Conservation (phyloP, 1,284 basidiomycete genomes). For the Cutaneotrichosporon mucoides region DNA sequence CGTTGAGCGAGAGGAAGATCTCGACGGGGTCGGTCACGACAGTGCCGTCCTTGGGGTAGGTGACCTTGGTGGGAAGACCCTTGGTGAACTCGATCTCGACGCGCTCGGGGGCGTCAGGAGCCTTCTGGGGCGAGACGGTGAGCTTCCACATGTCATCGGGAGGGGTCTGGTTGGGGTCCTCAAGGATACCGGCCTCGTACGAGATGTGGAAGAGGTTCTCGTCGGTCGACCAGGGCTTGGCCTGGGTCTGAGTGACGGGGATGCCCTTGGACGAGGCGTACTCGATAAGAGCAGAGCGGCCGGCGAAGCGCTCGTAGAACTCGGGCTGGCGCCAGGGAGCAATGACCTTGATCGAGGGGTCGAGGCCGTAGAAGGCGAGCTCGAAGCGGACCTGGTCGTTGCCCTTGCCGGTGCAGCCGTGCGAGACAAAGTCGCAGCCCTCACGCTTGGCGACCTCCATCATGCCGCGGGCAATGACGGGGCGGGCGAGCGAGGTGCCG, state of each 20-base stretch:
- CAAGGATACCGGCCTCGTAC: constrained; percentile 97
- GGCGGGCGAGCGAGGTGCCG: constrained; percentile 94
- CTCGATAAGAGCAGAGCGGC: constrained; percentile 84
- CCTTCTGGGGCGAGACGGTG: constrained; percentile 75
- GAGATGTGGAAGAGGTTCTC: constrained; percentile 99
- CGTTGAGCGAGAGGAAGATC: constrained; percentile 88
- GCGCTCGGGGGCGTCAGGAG: constrained; percentile 74
- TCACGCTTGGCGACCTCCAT: constrained; percentile 86
- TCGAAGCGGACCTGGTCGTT: constrained; percentile 99
- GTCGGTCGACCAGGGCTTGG: constrained; percentile 99
- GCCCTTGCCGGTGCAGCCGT: constrained; percentile 98
- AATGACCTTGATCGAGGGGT: constrained; percentile 98
- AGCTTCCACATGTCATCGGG: constrained; percentile 99
- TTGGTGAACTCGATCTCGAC: constrained; percentile 79
- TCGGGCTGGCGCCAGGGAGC: constrained; percentile 96
- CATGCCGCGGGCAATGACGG: constrained; percentile 99
- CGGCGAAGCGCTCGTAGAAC: constrained; percentile 97
- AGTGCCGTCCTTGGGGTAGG: constrained; percentile 52
- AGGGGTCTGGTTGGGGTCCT: constrained; percentile 92
- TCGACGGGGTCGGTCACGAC: constrained; percentile 87
- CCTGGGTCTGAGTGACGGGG: constrained; percentile 88
- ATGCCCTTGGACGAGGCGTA: constrained; percentile 87
- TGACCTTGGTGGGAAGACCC: constrained; percentile 81
- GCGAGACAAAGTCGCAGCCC: constrained; percentile 93
- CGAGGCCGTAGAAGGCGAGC: constrained; percentile 97